A percentile compares a stretch with the other conserved stretches of the same genome.
Conservation (phyloP, 2,329 filamentous ascomycete genomes). For the Beauveria scarabaeidicola region DNA sequence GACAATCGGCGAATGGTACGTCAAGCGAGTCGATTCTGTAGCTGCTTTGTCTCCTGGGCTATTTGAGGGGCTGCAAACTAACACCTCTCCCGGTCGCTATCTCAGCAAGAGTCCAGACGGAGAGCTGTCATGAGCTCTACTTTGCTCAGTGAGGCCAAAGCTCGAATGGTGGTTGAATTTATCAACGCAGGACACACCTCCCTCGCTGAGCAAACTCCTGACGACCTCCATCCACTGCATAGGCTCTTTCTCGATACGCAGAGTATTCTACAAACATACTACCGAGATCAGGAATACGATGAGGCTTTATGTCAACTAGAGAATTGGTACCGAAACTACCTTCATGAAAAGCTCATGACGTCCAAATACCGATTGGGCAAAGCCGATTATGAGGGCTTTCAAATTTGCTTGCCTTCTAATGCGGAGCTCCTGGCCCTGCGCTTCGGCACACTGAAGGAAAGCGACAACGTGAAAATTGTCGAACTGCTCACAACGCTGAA, state of each 20-base stretch:
- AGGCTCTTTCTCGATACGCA: not conserved
- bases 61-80: no score
- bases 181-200: not conserved
- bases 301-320: no score
- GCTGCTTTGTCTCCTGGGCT: no score
- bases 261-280: no score
- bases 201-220: not conserved
- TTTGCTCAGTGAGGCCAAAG: no score
- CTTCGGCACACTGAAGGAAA: not conserved
- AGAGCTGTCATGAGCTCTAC: rapidly evolving
- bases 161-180: not conserved
- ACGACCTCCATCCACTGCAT: not conserved
- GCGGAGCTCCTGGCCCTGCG: not conserved
- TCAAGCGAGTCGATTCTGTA: no score
- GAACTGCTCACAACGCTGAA: not conserved
- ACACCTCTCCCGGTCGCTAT: no score
- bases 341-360: rapidly evolving
- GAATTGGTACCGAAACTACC: no score
- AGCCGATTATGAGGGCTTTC: rapidly evolving
- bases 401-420: not conserved
- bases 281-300: no score
- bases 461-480: not conserved
- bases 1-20: no score
- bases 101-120: no score
- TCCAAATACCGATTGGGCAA: no score